Evolutionary conservation across 345 rosid genomes (phyloP).

Genomic region (Sonneratia alba): DNA sequence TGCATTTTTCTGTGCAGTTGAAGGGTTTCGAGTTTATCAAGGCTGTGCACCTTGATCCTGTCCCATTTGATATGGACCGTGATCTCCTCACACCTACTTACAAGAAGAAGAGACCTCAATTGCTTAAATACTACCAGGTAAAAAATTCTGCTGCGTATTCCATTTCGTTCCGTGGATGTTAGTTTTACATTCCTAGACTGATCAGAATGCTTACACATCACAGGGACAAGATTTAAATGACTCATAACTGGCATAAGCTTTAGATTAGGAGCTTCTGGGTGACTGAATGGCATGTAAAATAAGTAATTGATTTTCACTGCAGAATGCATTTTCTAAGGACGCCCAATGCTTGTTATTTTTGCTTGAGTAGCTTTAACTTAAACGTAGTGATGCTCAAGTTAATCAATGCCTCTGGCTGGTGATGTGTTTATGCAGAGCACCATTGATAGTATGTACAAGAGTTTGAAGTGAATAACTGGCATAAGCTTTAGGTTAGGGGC

Average conservation of each 20-base stretch:
- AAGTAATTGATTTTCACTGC: too few relatives aligned
- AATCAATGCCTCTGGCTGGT: neutral
- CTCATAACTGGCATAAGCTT: too few relatives aligned
- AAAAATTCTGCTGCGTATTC: neutral
- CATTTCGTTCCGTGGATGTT: too few relatives aligned
- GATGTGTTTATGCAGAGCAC: conserved; percentile 29
- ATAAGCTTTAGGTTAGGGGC: too few relatives aligned
- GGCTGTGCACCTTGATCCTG: conserved; percentile 74
- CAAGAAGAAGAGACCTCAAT: conserved; percentile 92
- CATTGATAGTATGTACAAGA: conserved; percentile 64
- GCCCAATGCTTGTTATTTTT: neutral
- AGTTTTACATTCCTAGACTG: too few relatives aligned
- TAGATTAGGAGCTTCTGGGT: too few relatives aligned
- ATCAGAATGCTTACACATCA: too few relatives aligned
- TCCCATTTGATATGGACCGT: conserved; percentile 78
- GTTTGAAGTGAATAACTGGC: conserved; percentile 18
- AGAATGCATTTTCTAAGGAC: neutral
- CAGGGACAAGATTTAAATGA: too few relatives aligned
- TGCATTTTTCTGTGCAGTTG: conserved; percentile 34
- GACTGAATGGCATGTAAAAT: too few relatives aligned
- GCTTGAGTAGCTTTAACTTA: neutral
- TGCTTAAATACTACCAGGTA: conserved; percentile 81
- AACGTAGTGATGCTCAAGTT: neutral
- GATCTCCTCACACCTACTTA: conserved; percentile 90
- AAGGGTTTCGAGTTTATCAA: conserved; percentile 84